Conservation (phyloP, 2,329 filamentous ascomycete genomes). For the Pseudogymnoascus sp. region DNA sequence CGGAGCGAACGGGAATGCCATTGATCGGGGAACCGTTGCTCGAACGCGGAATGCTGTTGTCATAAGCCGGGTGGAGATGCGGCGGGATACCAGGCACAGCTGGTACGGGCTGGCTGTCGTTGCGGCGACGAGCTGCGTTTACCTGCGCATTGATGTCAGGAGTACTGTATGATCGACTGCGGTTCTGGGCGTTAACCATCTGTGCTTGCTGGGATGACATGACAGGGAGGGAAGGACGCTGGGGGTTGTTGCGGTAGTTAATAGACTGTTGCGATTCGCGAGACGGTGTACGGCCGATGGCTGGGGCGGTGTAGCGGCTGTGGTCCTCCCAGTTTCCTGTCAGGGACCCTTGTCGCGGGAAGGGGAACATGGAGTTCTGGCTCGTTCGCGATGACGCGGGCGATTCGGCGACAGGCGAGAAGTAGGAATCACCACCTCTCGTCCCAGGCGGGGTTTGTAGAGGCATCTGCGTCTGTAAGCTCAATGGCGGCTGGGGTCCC, state of each 20-base stretch:
- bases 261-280: slow-evolving; percentile 61
- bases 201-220: slow-evolving; percentile 52
- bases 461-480: slow-evolving; percentile 53
- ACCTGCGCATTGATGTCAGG: slow-evolving; percentile 75
- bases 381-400: slow-evolving; percentile 70
- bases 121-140: slow-evolving; percentile 47
- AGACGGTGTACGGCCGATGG: slow-evolving; percentile 72
- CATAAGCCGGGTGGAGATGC: slow-evolving; percentile 53
- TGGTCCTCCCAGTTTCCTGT: slow-evolving; percentile 64
- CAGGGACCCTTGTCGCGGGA: slow-evolving; percentile 66
- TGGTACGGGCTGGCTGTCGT: slow-evolving; percentile 40
- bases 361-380: slow-evolving; percentile 70
- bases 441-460: slow-evolving; percentile 31
- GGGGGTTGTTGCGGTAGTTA: slow-evolving; percentile 56
- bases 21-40: slow-evolving; percentile 71
- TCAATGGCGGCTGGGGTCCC: slow-evolving; percentile 50
- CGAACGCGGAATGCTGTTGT: slow-evolving; percentile 63
- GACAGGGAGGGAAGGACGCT: slow-evolving; percentile 72
- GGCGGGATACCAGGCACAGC: slow-evolving; percentile 69
- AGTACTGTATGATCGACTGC: slow-evolving; percentile 86
- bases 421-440: slow-evolving; percentile 64
- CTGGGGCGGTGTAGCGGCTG: slow-evolving; percentile 79
- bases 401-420: slow-evolving; percentile 78
- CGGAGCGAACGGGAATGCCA: slow-evolving; percentile 58
- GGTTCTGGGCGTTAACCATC: slow-evolving; percentile 46